A percentile compares a stretch with the other conserved stretches of the same genome.
phyloP scores from a whole-genome alignment of 192 early-diverging fungal genomes.

The Backusella morwellensis region DNA sequence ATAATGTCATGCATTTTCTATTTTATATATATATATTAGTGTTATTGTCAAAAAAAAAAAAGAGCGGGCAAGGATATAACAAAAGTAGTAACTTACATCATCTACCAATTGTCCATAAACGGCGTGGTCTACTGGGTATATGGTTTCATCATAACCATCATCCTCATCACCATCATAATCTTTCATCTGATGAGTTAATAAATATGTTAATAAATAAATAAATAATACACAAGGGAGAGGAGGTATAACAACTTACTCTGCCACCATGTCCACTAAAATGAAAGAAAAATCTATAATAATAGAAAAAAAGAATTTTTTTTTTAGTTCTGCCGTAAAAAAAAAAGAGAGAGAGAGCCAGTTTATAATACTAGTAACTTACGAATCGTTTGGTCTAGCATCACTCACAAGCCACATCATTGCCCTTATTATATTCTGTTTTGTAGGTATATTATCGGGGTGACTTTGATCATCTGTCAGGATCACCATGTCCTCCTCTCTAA shows the following conservation, averaged over 20 bases:
- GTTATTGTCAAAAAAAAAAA: not conserved
- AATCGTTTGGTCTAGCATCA: slow-evolving; percentile 73
- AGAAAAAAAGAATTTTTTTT: not conserved
- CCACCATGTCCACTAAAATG: slow-evolving; percentile 81
- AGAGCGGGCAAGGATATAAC: not conserved
- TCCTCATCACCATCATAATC: slow-evolving; percentile 72
- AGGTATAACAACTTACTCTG: slow-evolving; percentile 22
- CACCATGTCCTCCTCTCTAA: slow-evolving; percentile 61
- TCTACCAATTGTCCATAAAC: slow-evolving; percentile 66
- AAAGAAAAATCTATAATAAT: slow-evolving; percentile 60
- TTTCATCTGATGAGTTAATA: slow-evolving; percentile 24
- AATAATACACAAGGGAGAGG: not conserved
- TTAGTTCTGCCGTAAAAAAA: not conserved
- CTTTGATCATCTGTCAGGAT: slow-evolving; percentile 76
- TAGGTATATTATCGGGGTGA: slow-evolving; percentile 62
- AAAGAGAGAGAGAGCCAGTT: not conserved
- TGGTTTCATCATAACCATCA: slow-evolving; percentile 77
- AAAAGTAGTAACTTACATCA: slow-evolving; percentile 40
- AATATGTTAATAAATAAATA: not conserved
- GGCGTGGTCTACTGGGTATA: slow-evolving; percentile 60
- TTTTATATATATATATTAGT: too few species aligned
- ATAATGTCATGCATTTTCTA: slow-evolving; percentile 69
- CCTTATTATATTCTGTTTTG: slow-evolving; percentile 65
- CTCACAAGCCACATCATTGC: slow-evolving; percentile 79
- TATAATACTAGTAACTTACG: slow-evolving; percentile 31